Percentiles rank a stretch among this genome's conserved stretches.
Conservation (phyloP, 2,329 filamentous ascomycete genomes). For the Talaromyces funiculosus region DNA sequence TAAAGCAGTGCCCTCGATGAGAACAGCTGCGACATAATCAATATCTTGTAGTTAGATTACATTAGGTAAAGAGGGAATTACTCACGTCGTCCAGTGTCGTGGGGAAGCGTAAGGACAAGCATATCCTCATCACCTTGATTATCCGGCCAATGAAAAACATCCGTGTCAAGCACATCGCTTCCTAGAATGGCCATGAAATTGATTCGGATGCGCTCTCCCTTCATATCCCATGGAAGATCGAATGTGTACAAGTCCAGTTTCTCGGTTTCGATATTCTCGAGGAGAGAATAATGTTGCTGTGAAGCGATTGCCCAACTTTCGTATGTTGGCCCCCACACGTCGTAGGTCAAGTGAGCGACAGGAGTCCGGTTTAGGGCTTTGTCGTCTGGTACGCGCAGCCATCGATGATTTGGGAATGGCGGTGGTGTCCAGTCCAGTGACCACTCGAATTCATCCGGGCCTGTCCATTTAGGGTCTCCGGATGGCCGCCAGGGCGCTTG, state of each 20-base stretch:
- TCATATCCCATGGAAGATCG: not conserved
- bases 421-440: no score
- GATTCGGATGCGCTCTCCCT: not conserved
- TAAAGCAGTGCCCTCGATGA: constrained; percentile 7
- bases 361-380: not conserved
- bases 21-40: not conserved
- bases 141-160: not conserved
- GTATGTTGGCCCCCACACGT: not conserved
- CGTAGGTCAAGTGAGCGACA: no score
- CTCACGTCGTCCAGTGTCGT: constrained; percentile 5
- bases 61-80: not conserved
- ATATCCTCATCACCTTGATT: not conserved
- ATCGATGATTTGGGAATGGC: no score
- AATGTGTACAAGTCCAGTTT: constrained; percentile 7
- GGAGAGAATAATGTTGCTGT: constrained; percentile 3
- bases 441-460: no score
- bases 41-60: not conserved
- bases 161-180: not conserved
- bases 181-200: constrained; percentile 3
- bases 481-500: no score
- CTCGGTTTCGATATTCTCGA: constrained; percentile 5
- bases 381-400: not conserved
- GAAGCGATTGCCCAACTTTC: constrained; percentile 1
- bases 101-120: not conserved
- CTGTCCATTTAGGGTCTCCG: no score